Evolutionary conservation across 78 protist species (phyloP), one percentile per base, ranked within the genome.

Genomic region (Corallochytrium limacisporum): DNA sequence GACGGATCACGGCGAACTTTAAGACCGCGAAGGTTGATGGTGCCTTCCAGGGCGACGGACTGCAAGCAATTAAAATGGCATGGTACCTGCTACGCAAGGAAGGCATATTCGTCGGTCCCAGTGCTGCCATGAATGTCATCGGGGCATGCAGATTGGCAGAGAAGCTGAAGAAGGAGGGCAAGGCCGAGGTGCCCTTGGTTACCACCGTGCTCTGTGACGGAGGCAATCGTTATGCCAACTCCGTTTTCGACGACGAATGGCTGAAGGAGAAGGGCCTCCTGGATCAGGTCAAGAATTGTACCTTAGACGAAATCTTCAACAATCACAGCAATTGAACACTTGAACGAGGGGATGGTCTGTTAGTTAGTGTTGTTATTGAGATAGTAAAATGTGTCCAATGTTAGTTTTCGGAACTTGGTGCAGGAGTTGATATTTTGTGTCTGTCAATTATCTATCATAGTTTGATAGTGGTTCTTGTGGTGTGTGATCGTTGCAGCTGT

Each of bases 71-170:
- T 0, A 79, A 69, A 28, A 81, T 86, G 87, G 82, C 85, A 1
- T 78, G 56, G 53, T 72, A 65, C 60, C 72, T 86, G 56, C 37
- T 82, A 18, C 54, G 35, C 12, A 26, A 75, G 35, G 89, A 86
- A 49, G 91, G 85, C 35, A 32, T 86, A 31, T 86, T 83, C 62
- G 71, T 86, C 22, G 92, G 92, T 37, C 59, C 73, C 9, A 81
- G 87, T 12, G 16, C 77, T 2, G 89, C 85, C 24, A 29, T 86
- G 51, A 86, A 86, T 44, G 62, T 73, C 40, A 79, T 50, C 16
- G 92, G 79, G 20, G 89, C 85, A 4, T 82, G 79, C 12, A 65
- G 65, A 37, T 44, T 68, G n/a, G 87, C 88, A 4, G n/a, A 63
- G n/a, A 28, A 35, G 33, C 65, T 81, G 24, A 78, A 83, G 8